These are phyloP conservation scores for Heritiera littoralis DNA, from an alignment of 345 rosid genomes.

Conservation along the genomic window DNA sequence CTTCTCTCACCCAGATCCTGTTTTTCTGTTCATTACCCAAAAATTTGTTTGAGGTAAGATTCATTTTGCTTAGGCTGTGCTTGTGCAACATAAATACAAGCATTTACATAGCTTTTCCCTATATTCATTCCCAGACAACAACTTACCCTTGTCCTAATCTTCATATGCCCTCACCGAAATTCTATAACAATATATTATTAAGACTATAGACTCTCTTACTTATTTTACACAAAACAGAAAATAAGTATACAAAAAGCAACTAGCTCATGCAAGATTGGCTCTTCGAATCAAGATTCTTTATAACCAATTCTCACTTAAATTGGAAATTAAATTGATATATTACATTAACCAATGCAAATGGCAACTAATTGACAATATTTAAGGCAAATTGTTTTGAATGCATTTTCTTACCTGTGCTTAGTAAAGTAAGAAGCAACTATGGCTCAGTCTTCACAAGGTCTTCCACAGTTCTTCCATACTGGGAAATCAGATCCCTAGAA, in stretches of 20 bases:
- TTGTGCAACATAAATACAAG: background rate
- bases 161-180: background rate
- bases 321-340: background rate
- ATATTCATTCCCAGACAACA: background rate
- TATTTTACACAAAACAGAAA: background rate
- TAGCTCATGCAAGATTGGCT: background rate
- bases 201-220: background rate
- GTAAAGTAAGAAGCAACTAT: constrained; percentile 25
- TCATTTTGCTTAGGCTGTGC: background rate
- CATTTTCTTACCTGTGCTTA: background rate
- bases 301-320: no score
- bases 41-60: background rate
- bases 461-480: constrained; percentile 64
- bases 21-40: constrained; percentile 4
- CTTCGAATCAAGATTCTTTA: no score
- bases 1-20: background rate
- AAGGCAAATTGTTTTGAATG: background rate
- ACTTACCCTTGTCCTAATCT: background rate
- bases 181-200: background rate
- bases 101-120: background rate
- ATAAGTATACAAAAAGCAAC: background rate
- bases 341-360: background rate
- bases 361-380: background rate
- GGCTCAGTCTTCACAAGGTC: constrained; percentile 55
- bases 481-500: constrained; percentile 64